These are phyloP conservation scores for Ceratocystis papillata DNA, from an alignment of 2,329 filamentous ascomycete species.

Conservation along the genomic window DNA sequence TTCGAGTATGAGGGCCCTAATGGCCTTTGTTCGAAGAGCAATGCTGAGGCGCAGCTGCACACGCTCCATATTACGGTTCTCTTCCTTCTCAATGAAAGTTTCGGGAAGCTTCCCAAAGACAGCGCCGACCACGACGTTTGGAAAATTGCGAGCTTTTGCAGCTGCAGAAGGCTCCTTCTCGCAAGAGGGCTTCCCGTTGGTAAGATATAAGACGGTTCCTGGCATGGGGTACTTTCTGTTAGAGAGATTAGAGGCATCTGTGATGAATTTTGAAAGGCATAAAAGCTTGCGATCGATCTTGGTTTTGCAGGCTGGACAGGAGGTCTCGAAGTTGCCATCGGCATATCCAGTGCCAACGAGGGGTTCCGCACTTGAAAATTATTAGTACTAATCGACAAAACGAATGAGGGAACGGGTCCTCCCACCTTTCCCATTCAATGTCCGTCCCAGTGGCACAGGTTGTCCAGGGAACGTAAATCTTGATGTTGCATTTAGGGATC, in stretches of 20 bases:
- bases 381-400: background rate
- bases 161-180: background rate
- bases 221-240: constrained; percentile 46
- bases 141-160: constrained; percentile 38
- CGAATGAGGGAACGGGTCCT: too few species aligned
- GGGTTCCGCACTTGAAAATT: constrained; percentile 18
- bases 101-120: background rate
- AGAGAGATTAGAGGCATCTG: constrained; percentile 43
- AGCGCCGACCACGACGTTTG: constrained; percentile 45
- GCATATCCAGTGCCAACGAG: constrained; percentile 47
- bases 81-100: background rate
- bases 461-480: constrained; percentile 49
- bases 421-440: constrained; percentile 16
- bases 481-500: constrained; percentile 34
- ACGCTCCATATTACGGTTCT: constrained; percentile 1
- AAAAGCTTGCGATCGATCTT: constrained; percentile 48
- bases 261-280: constrained; percentile 50
- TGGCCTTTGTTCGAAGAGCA: background rate
- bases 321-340: constrained; percentile 42
- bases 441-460: constrained; percentile 35
- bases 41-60: background rate
- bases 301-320: constrained; percentile 43
- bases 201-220: constrained; percentile 51
- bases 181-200: constrained; percentile 39
- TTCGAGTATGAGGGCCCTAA: background rate